A percentile compares a stretch with the other conserved stretches of the same genome.
These are phyloP conservation scores for Geotrichum phurueaensis DNA, from an alignment of 1,139 yeast genomes.

Conservation along the genomic window DNA sequence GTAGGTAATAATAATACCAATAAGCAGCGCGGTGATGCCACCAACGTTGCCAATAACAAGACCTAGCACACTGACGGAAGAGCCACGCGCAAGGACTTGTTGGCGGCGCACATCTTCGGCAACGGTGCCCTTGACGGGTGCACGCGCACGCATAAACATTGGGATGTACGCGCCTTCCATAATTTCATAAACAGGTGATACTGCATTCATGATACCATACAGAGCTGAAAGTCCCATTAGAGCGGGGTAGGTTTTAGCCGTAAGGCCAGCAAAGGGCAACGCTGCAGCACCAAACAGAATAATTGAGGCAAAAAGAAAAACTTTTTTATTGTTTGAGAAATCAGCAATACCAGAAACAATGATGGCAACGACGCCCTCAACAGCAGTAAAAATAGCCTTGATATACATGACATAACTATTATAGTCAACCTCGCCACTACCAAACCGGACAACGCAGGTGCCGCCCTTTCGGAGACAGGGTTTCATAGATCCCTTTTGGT, in stretches of 20 bases:
- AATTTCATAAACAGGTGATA: conserved; percentile 39
- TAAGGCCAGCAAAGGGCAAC: conserved; percentile 40
- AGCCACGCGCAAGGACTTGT: conserved; percentile 36
- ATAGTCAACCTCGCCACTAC: conserved; percentile 37
- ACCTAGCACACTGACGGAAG: conserved; percentile 41
- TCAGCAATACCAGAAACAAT: conserved; percentile 43
- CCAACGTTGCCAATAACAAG: conserved; percentile 40
- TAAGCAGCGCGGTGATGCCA: conserved; percentile 39
- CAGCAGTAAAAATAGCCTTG: conserved; percentile 39
- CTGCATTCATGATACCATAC: conserved; percentile 36
- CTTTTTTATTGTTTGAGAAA: conserved; percentile 40
- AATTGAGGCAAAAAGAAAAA: conserved; percentile 36
- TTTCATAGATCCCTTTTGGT: conserved; percentile 24
- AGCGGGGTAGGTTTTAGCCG: conserved; percentile 28
- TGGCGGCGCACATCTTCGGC: conserved; percentile 33
- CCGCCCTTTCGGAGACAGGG: conserved; percentile 36
- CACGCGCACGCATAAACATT: conserved; percentile 39
- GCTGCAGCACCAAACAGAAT: conserved; percentile 38
- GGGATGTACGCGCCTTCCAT: conserved; percentile 45
- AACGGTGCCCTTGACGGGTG: conserved; percentile 22
- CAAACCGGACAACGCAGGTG: conserved; percentile 41
- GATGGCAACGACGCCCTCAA: conserved; percentile 41
- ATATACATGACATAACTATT: conserved; percentile 36
- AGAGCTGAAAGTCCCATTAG: conserved; percentile 35
- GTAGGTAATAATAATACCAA: conserved; percentile 42